Percentiles rank a stretch among this genome's conserved stretches.
Evolutionary conservation across 2,329 filamentous ascomycete genomes (phyloP).

Genomic region (Aspergillus eucalypticola): DNA sequence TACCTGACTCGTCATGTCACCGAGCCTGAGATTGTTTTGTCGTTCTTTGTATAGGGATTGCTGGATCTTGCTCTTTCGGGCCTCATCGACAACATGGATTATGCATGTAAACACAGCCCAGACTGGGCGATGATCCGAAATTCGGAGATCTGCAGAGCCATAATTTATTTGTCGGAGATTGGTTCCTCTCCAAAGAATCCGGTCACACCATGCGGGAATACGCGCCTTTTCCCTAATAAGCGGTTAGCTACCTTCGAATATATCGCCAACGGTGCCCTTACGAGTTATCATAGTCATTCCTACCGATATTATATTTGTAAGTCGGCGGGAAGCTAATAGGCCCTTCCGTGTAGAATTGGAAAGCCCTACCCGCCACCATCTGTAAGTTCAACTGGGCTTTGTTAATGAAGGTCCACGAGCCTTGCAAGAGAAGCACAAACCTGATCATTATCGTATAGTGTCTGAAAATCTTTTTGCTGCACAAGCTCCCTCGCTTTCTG

Average conservation of each 20-base stretch:
- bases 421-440: constrained; percentile 40
- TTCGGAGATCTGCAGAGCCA: constrained; percentile 75
- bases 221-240: constrained; percentile 76
- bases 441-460: constrained; percentile 89
- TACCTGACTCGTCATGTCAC: constrained; percentile 22
- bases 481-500: constrained; percentile 77
- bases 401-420: constrained; percentile 16
- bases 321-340: constrained; percentile 87
- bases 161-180: constrained; percentile 84
- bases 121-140: constrained; percentile 96
- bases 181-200: constrained; percentile 80
- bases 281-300: constrained; percentile 88
- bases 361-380: constrained; percentile 89
- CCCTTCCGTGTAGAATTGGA: constrained; percentile 89
- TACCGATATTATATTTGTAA: constrained; percentile 91
- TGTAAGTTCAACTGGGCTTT: constrained; percentile 75
- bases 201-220: constrained; percentile 96
- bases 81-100: constrained; percentile 78
- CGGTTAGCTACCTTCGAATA: constrained; percentile 30
- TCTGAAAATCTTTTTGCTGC: constrained; percentile 70
- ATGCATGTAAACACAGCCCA: constrained; percentile 85
- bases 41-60: constrained; percentile 70
- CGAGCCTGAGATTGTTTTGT: constrained; percentile 56
- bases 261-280: constrained; percentile 44
- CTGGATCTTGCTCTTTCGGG: constrained; percentile 69